These are phyloP conservation scores for Rosa chinensis DNA, from an alignment of 306 rosid genomes.

Conservation along the genomic window DNA sequence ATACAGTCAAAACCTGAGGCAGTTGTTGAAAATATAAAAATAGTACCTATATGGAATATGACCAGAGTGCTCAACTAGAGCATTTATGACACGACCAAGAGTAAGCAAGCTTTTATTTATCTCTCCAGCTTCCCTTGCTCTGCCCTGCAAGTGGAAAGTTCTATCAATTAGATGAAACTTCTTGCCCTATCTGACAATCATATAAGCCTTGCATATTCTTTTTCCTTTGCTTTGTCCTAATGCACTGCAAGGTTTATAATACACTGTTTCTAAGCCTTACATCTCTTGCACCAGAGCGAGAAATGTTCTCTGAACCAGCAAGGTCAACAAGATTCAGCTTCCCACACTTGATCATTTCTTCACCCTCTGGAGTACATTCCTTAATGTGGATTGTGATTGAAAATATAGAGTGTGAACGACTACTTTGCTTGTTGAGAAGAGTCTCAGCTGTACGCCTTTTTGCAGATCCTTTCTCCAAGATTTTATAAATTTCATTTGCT, in stretches of 20 bases:
- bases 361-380: constrained; percentile 98
- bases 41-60: constrained; percentile 93
- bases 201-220: neutral
- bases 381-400: constrained; percentile 98
- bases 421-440: constrained; percentile 97
- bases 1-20: neutral
- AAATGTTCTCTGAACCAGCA: constrained; percentile 98
- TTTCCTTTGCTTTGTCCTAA: neutral
- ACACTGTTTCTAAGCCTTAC: constrained; percentile 34
- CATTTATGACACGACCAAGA: constrained; percentile 96
- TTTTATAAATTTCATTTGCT: constrained; percentile 96
- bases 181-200: neutral
- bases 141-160: constrained; percentile 67
- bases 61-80: constrained; percentile 98
- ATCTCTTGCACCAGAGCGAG: constrained; percentile 99
- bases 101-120: constrained; percentile 96
- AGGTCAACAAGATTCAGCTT: constrained; percentile 98
- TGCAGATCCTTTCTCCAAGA: constrained; percentile 96
- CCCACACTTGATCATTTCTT: constrained; percentile 99
- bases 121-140: constrained; percentile 99
- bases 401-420: constrained; percentile 98
- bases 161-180: constrained; percentile 25
- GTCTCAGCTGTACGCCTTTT: constrained; percentile 99
- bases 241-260: neutral
- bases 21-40: constrained; percentile 12